Percentiles rank a stretch among this genome's conserved stretches.
Evolutionary conservation across 2,329 filamentous ascomycete species (phyloP).

Genomic region (Calonectria crousiana): DNA sequence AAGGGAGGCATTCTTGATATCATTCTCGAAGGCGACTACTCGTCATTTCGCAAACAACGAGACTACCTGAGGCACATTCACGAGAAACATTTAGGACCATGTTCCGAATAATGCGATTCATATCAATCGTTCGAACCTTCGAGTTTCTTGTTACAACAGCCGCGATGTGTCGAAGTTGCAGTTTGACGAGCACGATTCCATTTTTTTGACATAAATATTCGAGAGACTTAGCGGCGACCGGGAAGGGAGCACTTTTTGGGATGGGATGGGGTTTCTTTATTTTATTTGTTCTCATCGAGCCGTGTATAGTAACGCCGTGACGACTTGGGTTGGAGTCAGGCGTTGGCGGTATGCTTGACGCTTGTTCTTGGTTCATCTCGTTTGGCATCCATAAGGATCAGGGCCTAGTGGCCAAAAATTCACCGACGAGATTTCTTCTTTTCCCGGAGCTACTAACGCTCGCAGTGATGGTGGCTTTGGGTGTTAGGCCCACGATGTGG

Average conservation of each 20-base stretch:
- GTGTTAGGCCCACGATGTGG: slow-evolving; percentile 26
- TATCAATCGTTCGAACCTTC: background rate
- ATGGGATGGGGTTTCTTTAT: slow-evolving; percentile 10
- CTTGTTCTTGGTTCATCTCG: slow-evolving; percentile 23
- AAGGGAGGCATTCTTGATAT: slow-evolving; percentile 70
- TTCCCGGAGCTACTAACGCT: slow-evolving; percentile 43
- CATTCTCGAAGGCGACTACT: slow-evolving; percentile 84
- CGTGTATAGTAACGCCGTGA: slow-evolving; percentile 44
- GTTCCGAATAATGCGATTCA: slow-evolving; percentile 40
- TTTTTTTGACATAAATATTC: slow-evolving; percentile 18
- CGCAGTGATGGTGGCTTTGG: slow-evolving; percentile 44
- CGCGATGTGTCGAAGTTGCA: slow-evolving; percentile 28
- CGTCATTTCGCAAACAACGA: slow-evolving; percentile 77
- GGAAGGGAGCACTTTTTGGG: background rate
- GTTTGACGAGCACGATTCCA: slow-evolving; percentile 29
- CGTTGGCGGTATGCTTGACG: slow-evolving; percentile 28
- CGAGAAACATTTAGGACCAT: slow-evolving; percentile 52
- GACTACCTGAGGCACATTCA: slow-evolving; percentile 69
- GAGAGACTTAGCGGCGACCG: slow-evolving; percentile 17
- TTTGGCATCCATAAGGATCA: slow-evolving; percentile 31
- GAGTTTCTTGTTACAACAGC: background rate
- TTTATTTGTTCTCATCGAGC: slow-evolving; percentile 12
- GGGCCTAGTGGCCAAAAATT: slow-evolving; percentile 44
- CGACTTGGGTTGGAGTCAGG: slow-evolving; percentile 35
- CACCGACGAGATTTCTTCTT: slow-evolving; percentile 37